Evolutionary conservation across 2,329 filamentous ascomycete genomes (phyloP).

Genomic region (Paecilomyces variotii): DNA sequence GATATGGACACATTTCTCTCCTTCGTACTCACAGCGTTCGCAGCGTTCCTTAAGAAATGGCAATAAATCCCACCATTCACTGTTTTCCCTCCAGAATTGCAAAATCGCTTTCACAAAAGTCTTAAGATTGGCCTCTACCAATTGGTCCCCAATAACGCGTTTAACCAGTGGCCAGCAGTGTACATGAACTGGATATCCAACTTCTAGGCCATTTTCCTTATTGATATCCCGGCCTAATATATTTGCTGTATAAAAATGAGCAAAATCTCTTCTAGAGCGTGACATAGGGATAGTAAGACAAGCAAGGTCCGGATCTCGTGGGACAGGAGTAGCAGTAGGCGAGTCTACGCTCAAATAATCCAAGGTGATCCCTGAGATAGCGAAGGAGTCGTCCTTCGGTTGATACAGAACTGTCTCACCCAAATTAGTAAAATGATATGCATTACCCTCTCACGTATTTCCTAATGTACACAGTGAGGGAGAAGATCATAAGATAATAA

Average conservation of each 20-base stretch:
- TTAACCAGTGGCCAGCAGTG: conserved; percentile 13
- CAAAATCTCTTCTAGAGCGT: neutral
- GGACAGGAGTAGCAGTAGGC: neutral
- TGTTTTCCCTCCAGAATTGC: conserved; percentile 6
- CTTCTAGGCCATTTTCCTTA: conserved; percentile 1
- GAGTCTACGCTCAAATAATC: neutral
- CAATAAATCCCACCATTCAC: neutral
- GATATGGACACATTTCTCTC: neutral
- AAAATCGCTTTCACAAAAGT: conserved; percentile 2
- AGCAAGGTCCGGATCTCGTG: neutral
- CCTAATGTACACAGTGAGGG: neutral
- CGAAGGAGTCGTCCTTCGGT: conserved; percentile 2
- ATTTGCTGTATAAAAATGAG: conserved; percentile 1
- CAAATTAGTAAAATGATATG: neutral
- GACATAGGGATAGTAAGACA: neutral
- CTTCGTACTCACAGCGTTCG: neutral
- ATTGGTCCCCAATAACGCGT: conserved; percentile 8
- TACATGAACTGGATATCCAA: conserved; percentile 10
- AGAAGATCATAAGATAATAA: neutral
- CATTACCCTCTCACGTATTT: too few species aligned
- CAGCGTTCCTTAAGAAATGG: neutral
- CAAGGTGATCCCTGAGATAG: conserved; percentile 4
- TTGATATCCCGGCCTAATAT: conserved; percentile 11
- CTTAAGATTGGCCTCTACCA: conserved; percentile 6
- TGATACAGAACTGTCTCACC: conserved; percentile 3